A percentile compares a stretch with the other conserved stretches of the same genome.
Conservation (phyloP, 225 moss, liverwort and hornwort species). For the Pseudoscleropodium purum region DNA sequence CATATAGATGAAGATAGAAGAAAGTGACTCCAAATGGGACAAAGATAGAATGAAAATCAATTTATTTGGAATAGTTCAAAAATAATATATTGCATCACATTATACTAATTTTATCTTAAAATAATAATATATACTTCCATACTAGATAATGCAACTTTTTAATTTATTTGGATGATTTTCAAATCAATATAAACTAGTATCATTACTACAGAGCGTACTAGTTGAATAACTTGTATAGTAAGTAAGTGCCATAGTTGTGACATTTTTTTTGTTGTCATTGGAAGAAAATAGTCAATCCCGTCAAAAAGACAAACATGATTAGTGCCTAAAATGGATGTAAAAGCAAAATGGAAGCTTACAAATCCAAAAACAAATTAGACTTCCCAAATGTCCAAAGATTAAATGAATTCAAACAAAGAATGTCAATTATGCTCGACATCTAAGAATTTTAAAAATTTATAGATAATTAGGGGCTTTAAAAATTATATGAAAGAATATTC, state of each 20-base stretch:
- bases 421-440: background rate
- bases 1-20: background rate
- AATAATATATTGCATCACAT: background rate
- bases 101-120: background rate
- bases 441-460: background rate
- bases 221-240: background rate
- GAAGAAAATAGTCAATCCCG: background rate
- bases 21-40: background rate
- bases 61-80: background rate
- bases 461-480: too few relatives aligned
- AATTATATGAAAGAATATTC: background rate
- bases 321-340: background rate
- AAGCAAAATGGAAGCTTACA: rapidly evolving
- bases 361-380: too few relatives aligned
- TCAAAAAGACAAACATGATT: rapidly evolving
- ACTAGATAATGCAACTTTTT: rapidly evolving
- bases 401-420: background rate
- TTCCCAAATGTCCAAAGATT: rapidly evolving
- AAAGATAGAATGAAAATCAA: background rate
- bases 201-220: rapidly evolving
- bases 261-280: rapidly evolving
- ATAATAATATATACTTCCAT: too few relatives aligned
- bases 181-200: background rate
- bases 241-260: background rate
- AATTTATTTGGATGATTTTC: background rate